Base-by-base conservation (phyloP, 306 rosid genomes). In the Cucumis cinereus region DNA sequence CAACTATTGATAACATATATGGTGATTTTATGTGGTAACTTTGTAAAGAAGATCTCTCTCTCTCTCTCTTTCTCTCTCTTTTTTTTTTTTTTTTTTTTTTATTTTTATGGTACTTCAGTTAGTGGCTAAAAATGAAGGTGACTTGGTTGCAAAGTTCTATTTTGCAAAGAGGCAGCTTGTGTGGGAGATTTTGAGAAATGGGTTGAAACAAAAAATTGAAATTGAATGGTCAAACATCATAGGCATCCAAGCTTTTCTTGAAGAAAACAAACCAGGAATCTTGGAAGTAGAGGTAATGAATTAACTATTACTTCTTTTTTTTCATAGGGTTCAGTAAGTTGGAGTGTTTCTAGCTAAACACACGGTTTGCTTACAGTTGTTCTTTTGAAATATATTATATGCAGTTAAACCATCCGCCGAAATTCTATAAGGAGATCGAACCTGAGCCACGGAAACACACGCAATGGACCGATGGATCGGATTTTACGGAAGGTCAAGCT, bases 161-260 rank as follows among this genome's bases (percentile, higher is more conserved):
- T 69, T 43, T 45, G 57, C 75, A 43, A 69, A 69, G 75, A 69
- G 33, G 56, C 30, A 45, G 75, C 22, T 69, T 1, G 75, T 69
- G 38, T 69, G 75, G 75, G 75, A 69, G 38, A 69, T 69, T 45
- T 26, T 69, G 57, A 69, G 75, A 69, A 69, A 45, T 69, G 75
- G 75, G 19, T 45, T 69, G 57, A 69, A 69, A 30, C 57, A 69
- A 23, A 69, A 69, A 50, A 47, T 69, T 13, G 75, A 45, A 69
- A 69, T 69, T 24, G 75, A 69, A 22, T 69, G 75, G 75, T 69
- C 75, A 45, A 45, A 69, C 15, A 69, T 69, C 2, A 47, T 69
- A 45, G 75, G 75, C 24, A 69, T 69, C 30, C 22, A 24, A 69
- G 75, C 75, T 69, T 43, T 26, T 57, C 24, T 69, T 38, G 75